Evolutionary conservation across 192 early-diverging fungal species (phyloP).

Genomic region (Umbelopsis sp.): DNA sequence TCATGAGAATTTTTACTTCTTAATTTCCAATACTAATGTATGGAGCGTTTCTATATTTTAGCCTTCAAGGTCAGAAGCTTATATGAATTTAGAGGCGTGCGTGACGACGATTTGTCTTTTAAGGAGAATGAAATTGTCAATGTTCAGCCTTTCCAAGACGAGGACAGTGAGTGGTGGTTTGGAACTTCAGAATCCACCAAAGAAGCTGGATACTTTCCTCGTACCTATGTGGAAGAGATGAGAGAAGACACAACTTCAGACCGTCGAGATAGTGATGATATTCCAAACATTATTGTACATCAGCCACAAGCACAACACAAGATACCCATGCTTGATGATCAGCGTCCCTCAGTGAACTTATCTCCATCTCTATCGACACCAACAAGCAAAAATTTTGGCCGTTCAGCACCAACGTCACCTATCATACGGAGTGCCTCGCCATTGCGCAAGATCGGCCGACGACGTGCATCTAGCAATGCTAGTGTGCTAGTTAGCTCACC

Average conservation of each 20-base stretch:
- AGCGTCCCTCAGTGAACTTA: background rate
- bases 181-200: conserved; percentile 50
- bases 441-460: conserved; percentile 8
- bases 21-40: background rate
- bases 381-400: conserved; percentile 6
- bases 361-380: background rate
- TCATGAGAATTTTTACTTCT: background rate
- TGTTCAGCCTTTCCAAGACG: conserved; percentile 55
- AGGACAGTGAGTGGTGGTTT: conserved; percentile 72
- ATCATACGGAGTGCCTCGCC: conserved; percentile 19
- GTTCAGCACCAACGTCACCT: conserved; percentile 36
- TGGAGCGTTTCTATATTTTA: background rate
- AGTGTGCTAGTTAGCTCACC: conserved; percentile 15
- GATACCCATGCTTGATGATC: conserved; percentile 16
- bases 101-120: conserved; percentile 60
- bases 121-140: conserved; percentile 51
- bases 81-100: conserved; percentile 51
- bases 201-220: conserved; percentile 64
- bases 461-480: conserved; percentile 37
- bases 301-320: conserved; percentile 15
- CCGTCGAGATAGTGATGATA: background rate
- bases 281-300: conserved; percentile 13
- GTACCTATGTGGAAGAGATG: conserved; percentile 52
- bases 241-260: conserved; percentile 28
- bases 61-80: conserved; percentile 43